Base-by-base conservation (phyloP, 768 basidiomycete genomes). In the Mrakia blollopis region DNA sequence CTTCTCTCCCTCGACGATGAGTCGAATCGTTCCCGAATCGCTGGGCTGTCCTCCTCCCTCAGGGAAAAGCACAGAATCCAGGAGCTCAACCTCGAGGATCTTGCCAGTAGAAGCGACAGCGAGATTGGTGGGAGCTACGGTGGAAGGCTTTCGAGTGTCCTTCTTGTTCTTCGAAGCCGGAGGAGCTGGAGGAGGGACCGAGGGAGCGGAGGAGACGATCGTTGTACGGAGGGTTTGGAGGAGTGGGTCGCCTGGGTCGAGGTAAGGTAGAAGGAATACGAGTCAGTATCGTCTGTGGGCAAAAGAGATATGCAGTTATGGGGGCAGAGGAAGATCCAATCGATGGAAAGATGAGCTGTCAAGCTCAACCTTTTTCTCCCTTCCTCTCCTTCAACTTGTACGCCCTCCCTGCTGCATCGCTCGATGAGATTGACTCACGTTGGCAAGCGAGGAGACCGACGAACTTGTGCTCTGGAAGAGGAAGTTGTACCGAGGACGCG, bases 41-140 rank as follows among this genome's bases (percentile, higher is more conserved):
- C 89, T 89, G 0, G 91, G 90, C 79, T 93, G 92, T 0, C 92
- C 92, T 16, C 92, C 89, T 13, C 72, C 75, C 39, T 73, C 73
- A 8, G 74, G 74, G 23, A 73, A 76, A 7, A 76, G 50, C n/a
- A 39, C 21, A 52, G 63, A 77, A 41, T 79, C 72, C 30, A 68
- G 32, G 14, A 63, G 44, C 32, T 71, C 73, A 23, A 79, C 25
- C 70, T 75, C 75, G n/a, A 67, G 30, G 63, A 73, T 35, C 57
- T 50, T 63, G 8, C 63, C 25, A 0, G 37, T 18, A 6, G 30
- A 8, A 18, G 71, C 21, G n/a, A n/a, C 92, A 93, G 67, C 92
- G 87, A 18, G 91, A 73, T 78, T 23, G 41, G 41, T 44, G 8
- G 68, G 44, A 35, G 54, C 50, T 37, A 41, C 75, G 69, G 67